Percentiles rank a stretch among this genome's conserved stretches.
Evolutionary conservation across 768 basidiomycete species (phyloP).

Genomic region (Macrolepiota dolichaula): DNA sequence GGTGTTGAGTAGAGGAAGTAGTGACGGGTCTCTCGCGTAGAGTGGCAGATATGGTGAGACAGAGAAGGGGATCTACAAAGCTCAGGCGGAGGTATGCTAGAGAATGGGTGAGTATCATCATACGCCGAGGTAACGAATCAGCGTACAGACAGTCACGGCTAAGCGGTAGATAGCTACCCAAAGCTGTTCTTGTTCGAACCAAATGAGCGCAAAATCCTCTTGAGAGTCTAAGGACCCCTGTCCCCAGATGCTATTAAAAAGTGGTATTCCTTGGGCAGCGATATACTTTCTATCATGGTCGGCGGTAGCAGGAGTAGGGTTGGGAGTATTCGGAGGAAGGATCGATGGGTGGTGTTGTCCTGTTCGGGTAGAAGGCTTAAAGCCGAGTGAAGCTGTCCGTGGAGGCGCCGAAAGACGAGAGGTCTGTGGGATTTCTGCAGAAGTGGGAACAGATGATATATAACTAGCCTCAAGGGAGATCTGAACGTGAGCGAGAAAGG

Average conservation of each 20-base stretch:
- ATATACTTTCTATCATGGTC: slow-evolving; percentile 77
- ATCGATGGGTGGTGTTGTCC: slow-evolving; percentile 58
- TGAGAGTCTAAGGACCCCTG: slow-evolving; percentile 42
- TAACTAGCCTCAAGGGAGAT: slow-evolving; percentile 81
- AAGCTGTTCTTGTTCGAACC: slow-evolving; percentile 51
- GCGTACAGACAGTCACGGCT: slow-evolving; percentile 76
- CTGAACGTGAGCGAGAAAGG: slow-evolving; percentile 68
- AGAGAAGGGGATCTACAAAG: slow-evolving; percentile 73
- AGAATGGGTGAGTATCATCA: slow-evolving; percentile 3
- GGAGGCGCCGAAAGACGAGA: slow-evolving; percentile 47
- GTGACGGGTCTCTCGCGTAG: slow-evolving; percentile 74
- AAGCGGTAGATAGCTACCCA: slow-evolving; percentile 86
- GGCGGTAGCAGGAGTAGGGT: slow-evolving; percentile 73
- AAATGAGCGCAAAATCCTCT: slow-evolving; percentile 64
- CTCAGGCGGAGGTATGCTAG: slow-evolving; percentile 73
- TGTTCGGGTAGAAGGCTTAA: slow-evolving; percentile 27
- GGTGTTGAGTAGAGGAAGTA: slow-evolving; percentile 35
- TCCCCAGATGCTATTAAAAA: slow-evolving; percentile 76
- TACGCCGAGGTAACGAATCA: not conserved
- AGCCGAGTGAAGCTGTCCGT: slow-evolving; percentile 44
- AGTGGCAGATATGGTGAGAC: slow-evolving; percentile 82
- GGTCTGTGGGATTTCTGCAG: slow-evolving; percentile 30
- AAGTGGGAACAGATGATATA: slow-evolving; percentile 48
- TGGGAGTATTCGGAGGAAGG: slow-evolving; percentile 80
- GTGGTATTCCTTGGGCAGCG: slow-evolving; percentile 70